Percentiles rank a stretch among this genome's conserved stretches.
phyloP scores from a whole-genome alignment of 140 eudicot genomes.

The Senecio squalidus region DNA sequence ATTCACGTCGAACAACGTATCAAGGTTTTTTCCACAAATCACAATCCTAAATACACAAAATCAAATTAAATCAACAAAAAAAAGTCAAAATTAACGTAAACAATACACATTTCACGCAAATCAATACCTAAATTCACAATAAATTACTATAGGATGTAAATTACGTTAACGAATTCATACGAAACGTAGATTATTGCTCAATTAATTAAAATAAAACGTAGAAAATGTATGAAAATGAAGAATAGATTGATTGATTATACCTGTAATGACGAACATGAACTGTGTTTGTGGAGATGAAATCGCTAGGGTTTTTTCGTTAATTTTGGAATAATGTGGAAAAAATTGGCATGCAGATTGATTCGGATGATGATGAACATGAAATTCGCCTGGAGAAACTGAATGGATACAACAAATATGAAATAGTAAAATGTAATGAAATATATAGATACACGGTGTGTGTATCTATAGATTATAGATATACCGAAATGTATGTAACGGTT shows the following conservation, averaged over 20 bases:
- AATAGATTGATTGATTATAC: constrained; percentile 4
- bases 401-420: constrained; percentile 15
- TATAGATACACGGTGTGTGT: neutral
- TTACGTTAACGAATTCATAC: constrained; percentile 6
- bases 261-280: constrained; percentile 30
- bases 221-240: neutral
- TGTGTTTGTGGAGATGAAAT: constrained; percentile 27
- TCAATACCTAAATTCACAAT: neutral
- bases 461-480: too few species aligned
- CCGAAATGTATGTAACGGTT: neutral
- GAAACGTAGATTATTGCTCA: neutral
- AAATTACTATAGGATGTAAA: neutral
- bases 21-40: constrained; percentile 27
- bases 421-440: neutral
- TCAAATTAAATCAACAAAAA: neutral
- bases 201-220: neutral
- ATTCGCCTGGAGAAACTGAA: constrained; percentile 7
- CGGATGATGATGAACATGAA: constrained; percentile 16
- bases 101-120: constrained; percentile 1
- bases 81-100: constrained; percentile 5
- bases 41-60: constrained; percentile 22
- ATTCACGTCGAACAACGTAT: constrained; percentile 7
- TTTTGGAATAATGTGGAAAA: constrained; percentile 21
- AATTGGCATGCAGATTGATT: constrained; percentile 21
- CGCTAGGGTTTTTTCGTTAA: constrained; percentile 27